Evolutionary conservation across 208 protist species (phyloP), one percentile per base, ranked within the genome.

Genomic region (Vickermania ingenoplastis): DNA sequence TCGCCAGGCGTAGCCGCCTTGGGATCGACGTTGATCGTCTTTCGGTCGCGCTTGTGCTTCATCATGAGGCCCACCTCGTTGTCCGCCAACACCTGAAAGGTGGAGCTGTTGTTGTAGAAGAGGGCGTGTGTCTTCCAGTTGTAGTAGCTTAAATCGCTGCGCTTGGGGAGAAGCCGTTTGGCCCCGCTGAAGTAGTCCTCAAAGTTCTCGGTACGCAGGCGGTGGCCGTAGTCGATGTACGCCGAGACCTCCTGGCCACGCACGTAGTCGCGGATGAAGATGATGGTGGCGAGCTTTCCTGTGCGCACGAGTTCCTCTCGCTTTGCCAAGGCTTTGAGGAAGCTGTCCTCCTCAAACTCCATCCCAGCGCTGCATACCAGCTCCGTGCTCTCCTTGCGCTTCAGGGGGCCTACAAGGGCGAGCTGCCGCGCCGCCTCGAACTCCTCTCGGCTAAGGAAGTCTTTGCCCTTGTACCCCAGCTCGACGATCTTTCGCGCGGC

Each of bases 171-270:
- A 31, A 99, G 65, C 36, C 80, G 80, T 68, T 95, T 96, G 50
- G 84, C 73, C 25, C 77, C 67, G 21, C 53, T 72, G 68, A 98
- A 98, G 75, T 97, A 98, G 28, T 78, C 76, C 61, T 95, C 83
- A 63, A 98, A 98, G 77, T 98, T 84, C 54, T 99, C 97, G 5
- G 81, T 81, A 56, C 86, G 92, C 7, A 97, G 77, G 17, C 97
- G 79, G 52, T 99, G 90, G 2, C 86, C 97, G 61, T 96, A 99
- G 79, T 99, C 98, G 61, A 99, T 99, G 81, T 99, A 99, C 4
- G 95, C 94, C 22, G 89, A 97, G 31, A 99, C 92, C 78, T 99
- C 97, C 63, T 99, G 96, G 11, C 97, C 97, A 22, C 87, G 89
- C 14, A 95, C 97, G 17, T 87, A 94, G 77, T 98, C 95, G 31